Percentiles rank a stretch among this genome's conserved stretches.
Evolutionary conservation across 1,284 basidiomycete genomes (phyloP).

Genomic region (Apiotrichum laibachii): DNA sequence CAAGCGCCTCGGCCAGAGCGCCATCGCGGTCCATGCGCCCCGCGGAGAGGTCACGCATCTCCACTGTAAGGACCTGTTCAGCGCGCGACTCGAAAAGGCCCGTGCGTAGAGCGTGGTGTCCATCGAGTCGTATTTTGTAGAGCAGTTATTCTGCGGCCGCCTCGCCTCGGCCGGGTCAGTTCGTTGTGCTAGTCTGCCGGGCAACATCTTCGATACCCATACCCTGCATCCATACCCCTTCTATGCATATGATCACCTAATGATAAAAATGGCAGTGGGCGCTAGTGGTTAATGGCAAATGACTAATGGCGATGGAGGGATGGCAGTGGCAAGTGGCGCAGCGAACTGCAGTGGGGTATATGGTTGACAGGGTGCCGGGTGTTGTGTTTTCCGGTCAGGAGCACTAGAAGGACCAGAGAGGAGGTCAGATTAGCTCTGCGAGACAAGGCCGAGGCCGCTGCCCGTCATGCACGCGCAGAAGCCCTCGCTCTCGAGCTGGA

Average conservation of each 20-base stretch:
- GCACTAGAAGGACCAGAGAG: too few species aligned
- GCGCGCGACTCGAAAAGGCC: constrained; percentile 43
- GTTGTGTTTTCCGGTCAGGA: too few species aligned
- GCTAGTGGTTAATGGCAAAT: neutral
- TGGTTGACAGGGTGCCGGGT: too few species aligned
- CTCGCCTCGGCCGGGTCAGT: neutral
- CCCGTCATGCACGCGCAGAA: constrained; percentile 57
- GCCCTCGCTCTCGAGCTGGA: constrained; percentile 65
- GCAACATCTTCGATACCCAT: neutral
- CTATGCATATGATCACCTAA: constrained; percentile 4
- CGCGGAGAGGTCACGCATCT: constrained; percentile 90
- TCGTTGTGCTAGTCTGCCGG: neutral
- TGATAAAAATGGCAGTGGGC: neutral
- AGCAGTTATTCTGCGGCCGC: neutral
- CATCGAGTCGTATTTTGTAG: constrained; percentile 31
- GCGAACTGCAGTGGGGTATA: too few species aligned
- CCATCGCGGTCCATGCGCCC: constrained; percentile 89
- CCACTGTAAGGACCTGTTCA: constrained; percentile 81
- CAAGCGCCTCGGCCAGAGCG: constrained; percentile 88
- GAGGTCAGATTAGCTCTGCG: too few species aligned
- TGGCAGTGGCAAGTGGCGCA: too few species aligned
- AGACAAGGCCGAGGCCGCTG: too few species aligned
- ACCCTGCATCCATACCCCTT: constrained; percentile 5
- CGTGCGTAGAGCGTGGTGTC: too few species aligned
- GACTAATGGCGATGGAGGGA: neutral